Evolutionary conservation across 2,329 filamentous ascomycete genomes (phyloP).

Genomic region (Fusarium sp.): DNA sequence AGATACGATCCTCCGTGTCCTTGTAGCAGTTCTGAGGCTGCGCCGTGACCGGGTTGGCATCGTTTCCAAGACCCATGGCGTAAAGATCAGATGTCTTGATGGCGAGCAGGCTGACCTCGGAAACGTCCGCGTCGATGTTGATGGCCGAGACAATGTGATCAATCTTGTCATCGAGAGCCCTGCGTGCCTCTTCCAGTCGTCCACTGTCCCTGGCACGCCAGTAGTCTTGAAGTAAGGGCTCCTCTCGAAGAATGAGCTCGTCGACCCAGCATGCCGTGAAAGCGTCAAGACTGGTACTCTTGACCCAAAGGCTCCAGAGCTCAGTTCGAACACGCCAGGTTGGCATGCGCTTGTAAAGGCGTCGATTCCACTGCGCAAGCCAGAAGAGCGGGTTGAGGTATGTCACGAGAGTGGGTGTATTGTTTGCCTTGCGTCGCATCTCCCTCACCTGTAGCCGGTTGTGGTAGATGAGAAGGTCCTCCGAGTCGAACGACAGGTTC

Average conservation of each 20-base stretch:
- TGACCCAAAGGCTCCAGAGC: slow-evolving; percentile 33
- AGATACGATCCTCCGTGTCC: slow-evolving; percentile 28
- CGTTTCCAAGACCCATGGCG: slow-evolving; percentile 34
- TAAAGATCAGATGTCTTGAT: slow-evolving; percentile 37
- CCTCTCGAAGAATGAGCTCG: slow-evolving; percentile 32
- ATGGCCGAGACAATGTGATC: slow-evolving; percentile 32
- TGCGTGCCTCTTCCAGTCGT: slow-evolving; percentile 9
- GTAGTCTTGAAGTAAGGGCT: slow-evolving; percentile 20
- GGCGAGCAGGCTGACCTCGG: slow-evolving; percentile 22
- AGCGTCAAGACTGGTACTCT: slow-evolving; percentile 20
- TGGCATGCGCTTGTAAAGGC: slow-evolving; percentile 23
- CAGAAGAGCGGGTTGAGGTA: neutral
- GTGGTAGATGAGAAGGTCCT: slow-evolving; percentile 29
- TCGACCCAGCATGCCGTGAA: slow-evolving; percentile 35
- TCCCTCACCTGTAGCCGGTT: slow-evolving; percentile 16
- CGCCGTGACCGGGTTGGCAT: slow-evolving; percentile 31
- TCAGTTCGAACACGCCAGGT: slow-evolving; percentile 36
- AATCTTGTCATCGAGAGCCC: slow-evolving; percentile 21
- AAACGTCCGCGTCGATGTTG: slow-evolving; percentile 33
- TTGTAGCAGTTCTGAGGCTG: slow-evolving; percentile 31
- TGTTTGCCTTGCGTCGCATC: slow-evolving; percentile 12
- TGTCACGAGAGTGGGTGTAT: neutral
- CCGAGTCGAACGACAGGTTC: slow-evolving; percentile 23
- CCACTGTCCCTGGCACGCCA: slow-evolving; percentile 30
- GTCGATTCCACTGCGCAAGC: slow-evolving; percentile 20